Evolutionary conservation across 305 asterid genomes (phyloP).

Genomic region (Fraxinus paxiana): DNA sequence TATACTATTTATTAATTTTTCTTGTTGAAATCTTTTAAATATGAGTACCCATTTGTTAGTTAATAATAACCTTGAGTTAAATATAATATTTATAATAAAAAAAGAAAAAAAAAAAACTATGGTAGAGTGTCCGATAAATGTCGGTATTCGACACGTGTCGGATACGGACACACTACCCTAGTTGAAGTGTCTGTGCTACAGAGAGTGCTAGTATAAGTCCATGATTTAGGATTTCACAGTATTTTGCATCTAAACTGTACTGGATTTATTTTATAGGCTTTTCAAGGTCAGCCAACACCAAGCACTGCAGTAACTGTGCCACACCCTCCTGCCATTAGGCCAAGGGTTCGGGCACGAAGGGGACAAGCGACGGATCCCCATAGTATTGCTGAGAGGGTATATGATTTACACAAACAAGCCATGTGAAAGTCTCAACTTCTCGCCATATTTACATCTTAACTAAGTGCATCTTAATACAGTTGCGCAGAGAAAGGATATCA

Average conservation of each 20-base stretch:
- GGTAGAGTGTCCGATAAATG: no score
- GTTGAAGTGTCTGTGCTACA: no score
- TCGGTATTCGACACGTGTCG: no score
- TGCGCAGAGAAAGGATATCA: conserved; percentile 84
- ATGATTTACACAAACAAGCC: neutral
- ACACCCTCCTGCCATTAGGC: conserved; percentile 69
- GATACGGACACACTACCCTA: no score
- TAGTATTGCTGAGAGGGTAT: conserved; percentile 89
- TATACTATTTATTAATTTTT: no score
- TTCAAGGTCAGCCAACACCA: conserved; percentile 67
- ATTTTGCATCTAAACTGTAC: neutral
- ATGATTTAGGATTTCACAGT: neutral
- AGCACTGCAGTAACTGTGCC: conserved; percentile 63
- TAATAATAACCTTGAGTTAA: no score
- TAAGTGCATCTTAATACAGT: conserved; percentile 41
- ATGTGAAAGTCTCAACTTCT: neutral
- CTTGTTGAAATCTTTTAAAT: no score
- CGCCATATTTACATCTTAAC: neutral
- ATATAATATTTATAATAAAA: no score
- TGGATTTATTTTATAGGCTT: conserved; percentile 41
- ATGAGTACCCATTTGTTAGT: no score
- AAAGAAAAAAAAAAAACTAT: no score
- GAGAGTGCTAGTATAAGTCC: neutral
- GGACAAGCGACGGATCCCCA: conserved; percentile 97
- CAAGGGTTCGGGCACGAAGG: conserved; percentile 82